Evolutionary conservation across 495 filamentous ascomycete genomes (phyloP).

Genomic region (Lichina pygmaea): DNA sequence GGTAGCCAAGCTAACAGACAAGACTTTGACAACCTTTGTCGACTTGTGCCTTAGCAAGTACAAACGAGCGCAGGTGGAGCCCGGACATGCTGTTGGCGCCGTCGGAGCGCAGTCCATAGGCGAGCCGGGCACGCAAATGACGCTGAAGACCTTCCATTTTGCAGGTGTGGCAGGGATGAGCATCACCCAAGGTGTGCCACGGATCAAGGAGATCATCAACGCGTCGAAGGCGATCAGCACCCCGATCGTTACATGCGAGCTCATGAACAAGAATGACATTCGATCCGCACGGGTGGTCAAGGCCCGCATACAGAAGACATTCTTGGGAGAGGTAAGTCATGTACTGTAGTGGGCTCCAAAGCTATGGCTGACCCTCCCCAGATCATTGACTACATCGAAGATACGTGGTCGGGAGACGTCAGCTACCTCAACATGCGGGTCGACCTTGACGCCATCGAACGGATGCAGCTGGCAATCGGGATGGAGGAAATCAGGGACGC

Average conservation of each 20-base stretch:
- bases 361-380: conserved; percentile 16
- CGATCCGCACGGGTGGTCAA: conserved; percentile 67
- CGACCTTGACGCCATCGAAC: conserved; percentile 46
- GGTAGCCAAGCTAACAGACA: conserved; percentile 53
- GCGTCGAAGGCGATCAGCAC: conserved; percentile 81
- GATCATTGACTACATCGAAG: conserved; percentile 51
- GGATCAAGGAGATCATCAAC: conserved; percentile 99
- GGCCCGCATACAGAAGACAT: conserved; percentile 74
- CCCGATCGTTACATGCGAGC: conserved; percentile 65
- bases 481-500: conserved; percentile 40
- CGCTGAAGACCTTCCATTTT: conserved; percentile 98
- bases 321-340: conserved; percentile 29
- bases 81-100: conserved; percentile 90
- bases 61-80: conserved; percentile 65
- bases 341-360: neutral
- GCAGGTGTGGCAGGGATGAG: conserved; percentile 98
- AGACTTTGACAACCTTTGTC: conserved; percentile 50
- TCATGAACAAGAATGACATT: conserved; percentile 40
- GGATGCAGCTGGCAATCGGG: conserved; percentile 50
- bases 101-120: conserved; percentile 95
- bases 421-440: conserved; percentile 49
- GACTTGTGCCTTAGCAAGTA: conserved; percentile 68
- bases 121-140: conserved; percentile 98
- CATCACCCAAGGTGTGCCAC: conserved; percentile 93
- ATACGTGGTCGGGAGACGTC: conserved; percentile 51